Conservation (phyloP, 2,329 filamentous ascomycete genomes). For the Aplosporella prunicola region DNA sequence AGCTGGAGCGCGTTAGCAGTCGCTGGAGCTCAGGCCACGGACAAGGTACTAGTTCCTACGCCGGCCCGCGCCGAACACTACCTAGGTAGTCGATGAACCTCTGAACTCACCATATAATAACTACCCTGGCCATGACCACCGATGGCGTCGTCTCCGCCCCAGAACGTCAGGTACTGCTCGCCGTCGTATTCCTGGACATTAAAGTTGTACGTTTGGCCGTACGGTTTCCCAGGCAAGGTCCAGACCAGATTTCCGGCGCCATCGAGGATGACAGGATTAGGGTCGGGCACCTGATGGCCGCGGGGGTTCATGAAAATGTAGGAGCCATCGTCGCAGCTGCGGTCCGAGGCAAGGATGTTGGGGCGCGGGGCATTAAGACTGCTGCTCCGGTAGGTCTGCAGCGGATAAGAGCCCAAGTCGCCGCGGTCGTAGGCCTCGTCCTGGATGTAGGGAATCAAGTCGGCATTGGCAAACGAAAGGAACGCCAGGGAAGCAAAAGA, state of each 20-base stretch:
- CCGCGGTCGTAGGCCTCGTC: constrained; percentile 15
- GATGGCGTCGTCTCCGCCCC: constrained; percentile 26
- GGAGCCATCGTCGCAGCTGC: constrained; percentile 10
- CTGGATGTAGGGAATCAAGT: constrained; percentile 12
- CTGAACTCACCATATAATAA: constrained; percentile 26
- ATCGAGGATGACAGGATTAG: constrained; percentile 28
- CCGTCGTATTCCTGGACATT: constrained; percentile 26
- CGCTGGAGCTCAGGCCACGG: too few species aligned
- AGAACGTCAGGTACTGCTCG: constrained; percentile 29
- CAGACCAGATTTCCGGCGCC: constrained; percentile 25
- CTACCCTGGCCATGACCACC: constrained; percentile 24
- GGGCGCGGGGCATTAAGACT: constrained; percentile 12
- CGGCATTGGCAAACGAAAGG: background rate
- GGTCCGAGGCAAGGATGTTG: constrained; percentile 12
- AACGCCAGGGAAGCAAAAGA: constrained; percentile 8
- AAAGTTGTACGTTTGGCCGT: constrained; percentile 17
- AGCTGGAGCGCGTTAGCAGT: constrained; percentile 12
- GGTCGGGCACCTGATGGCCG: constrained; percentile 12
- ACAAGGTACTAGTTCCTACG: too few species aligned
- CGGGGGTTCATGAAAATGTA: constrained; percentile 13
- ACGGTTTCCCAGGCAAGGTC: constrained; percentile 20
- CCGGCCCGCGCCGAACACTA: too few species aligned
- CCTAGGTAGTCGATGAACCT: too few species aligned
- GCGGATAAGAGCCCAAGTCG: constrained; percentile 14
- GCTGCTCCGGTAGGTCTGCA: constrained; percentile 12